phyloP scores from a whole-genome alignment of 176 grass and related monocot genomes.

The Eleusine indica region DNA sequence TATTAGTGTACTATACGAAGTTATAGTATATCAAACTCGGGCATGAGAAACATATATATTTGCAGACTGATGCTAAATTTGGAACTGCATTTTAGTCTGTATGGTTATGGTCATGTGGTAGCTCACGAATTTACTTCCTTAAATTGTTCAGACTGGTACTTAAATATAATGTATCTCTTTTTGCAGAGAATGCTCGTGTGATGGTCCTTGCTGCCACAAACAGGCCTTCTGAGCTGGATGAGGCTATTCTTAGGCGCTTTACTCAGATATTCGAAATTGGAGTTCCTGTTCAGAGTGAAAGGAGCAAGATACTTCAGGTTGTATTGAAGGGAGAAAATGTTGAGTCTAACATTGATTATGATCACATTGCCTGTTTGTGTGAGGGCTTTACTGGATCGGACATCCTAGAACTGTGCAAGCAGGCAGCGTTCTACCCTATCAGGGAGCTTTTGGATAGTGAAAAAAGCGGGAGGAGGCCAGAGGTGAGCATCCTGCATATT shows the following conservation, averaged over 20 bases:
- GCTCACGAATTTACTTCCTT: neutral
- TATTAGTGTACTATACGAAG: neutral
- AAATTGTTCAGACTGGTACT: neutral
- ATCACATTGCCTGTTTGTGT: constrained; percentile 75
- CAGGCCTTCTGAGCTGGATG: constrained; percentile 89
- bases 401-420: constrained; percentile 92
- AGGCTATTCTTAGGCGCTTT: constrained; percentile 92
- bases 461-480: constrained; percentile 60
- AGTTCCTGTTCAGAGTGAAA: constrained; percentile 74
- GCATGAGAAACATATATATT: neutral
- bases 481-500: constrained; percentile 52
- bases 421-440: constrained; percentile 88
- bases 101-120: neutral
- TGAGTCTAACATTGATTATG: constrained; percentile 68
- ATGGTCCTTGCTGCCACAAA: constrained; percentile 99
- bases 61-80: neutral
- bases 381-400: constrained; percentile 96
- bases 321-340: constrained; percentile 87
- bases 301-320: constrained; percentile 91
- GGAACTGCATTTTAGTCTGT: neutral
- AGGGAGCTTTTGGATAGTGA: constrained; percentile 85
- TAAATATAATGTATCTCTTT: neutral
- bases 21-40: neutral
- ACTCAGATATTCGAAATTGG: constrained; percentile 97
- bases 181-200: constrained; percentile 87